Base-by-base conservation (phyloP, 1,139 yeast species). In the Kodamaea ohmeri region DNA sequence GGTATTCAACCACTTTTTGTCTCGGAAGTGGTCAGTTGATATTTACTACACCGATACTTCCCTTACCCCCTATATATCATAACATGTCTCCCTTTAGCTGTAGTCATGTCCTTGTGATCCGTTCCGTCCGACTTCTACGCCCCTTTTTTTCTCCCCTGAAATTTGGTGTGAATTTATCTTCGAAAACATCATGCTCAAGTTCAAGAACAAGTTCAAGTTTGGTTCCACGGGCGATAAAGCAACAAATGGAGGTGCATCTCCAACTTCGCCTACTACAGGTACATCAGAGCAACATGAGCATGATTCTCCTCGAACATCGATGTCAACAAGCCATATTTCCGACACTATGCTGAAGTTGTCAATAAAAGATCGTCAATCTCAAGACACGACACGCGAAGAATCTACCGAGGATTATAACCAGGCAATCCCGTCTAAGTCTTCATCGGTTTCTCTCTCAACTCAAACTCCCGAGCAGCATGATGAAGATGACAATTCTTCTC, bases 121-220 rank as follows among this genome's bases (percentile, higher is more conserved):
- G 28, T 12, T 11, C 28, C 4, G 11, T 13, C 28, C 28, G 28
- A 27, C 30, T 6, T 11, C 8, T 20, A n/a, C n/a, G n/a, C 30
- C 20, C 19, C 17, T 11, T 27, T 27, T 27, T 27, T 27, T 27
- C 30, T 27, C 30, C 26, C 26, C 30, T 27, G 20, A 27, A 27
- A 27, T 15, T 27, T 13, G n/a, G n/a, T 9, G 26, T 13, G 26
- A 24, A 24, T n/a, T 15, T 8, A 16, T 7, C 19, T 5, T 15
- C 16, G 12, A 16, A 27, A 27, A 13, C 30, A 20, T 14, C 31
- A 69, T 69, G 75, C 57, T 68, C 35, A 70, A 67, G 51, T 67
- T 71, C 53, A 71, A 69, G 48, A 71, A 70, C 50, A 71, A 71
- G 53, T 67, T 71, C 55, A 70, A 67, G 55, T 68, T 71, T 48